Evolutionary conservation across 495 filamentous ascomycete species (phyloP).

Genomic region (Sordaria brevicollis): DNA sequence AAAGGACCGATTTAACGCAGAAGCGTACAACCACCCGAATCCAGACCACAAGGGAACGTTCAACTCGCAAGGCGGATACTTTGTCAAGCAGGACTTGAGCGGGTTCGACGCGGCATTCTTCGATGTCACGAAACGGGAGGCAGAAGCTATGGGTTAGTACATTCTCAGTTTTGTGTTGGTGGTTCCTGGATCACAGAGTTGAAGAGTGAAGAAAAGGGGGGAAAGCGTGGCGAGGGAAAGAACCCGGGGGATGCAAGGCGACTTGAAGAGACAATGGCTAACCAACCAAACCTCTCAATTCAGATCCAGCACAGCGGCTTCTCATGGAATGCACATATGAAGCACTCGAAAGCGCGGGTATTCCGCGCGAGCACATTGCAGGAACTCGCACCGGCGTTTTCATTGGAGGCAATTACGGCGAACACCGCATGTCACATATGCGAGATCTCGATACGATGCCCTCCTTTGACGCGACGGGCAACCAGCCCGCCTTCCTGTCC

Average conservation of each 20-base stretch:
- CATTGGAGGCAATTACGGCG: slow-evolving; percentile 29
- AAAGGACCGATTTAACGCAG: slow-evolving; percentile 51
- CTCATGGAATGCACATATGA: slow-evolving; percentile 46
- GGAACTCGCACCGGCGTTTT: slow-evolving; percentile 37
- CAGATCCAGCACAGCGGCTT: slow-evolving; percentile 45
- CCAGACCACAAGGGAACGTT: slow-evolving; percentile 31
- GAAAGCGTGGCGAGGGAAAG: background rate
- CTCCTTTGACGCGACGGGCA: slow-evolving; percentile 31
- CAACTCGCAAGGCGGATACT: slow-evolving; percentile 42
- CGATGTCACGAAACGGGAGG: slow-evolving; percentile 37
- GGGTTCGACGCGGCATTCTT: slow-evolving; percentile 46
- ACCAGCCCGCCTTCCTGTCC: slow-evolving; percentile 36
- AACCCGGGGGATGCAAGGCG: background rate
- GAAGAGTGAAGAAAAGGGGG: background rate
- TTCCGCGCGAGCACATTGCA: slow-evolving; percentile 33
- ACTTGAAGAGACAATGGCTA: background rate
- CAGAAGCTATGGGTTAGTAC: slow-evolving; percentile 32
- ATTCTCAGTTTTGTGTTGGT: background rate
- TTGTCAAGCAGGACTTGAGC: slow-evolving; percentile 39
- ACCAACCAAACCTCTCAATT: background rate
- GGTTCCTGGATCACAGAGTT: background rate
- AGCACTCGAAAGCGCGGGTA: slow-evolving; percentile 39
- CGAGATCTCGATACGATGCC: slow-evolving; percentile 30
- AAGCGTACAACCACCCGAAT: slow-evolving; percentile 58
- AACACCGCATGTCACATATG: slow-evolving; percentile 27